Evolutionary conservation across 1,284 basidiomycete genomes (phyloP).

Genomic region (Heterobasidion irregulare): DNA sequence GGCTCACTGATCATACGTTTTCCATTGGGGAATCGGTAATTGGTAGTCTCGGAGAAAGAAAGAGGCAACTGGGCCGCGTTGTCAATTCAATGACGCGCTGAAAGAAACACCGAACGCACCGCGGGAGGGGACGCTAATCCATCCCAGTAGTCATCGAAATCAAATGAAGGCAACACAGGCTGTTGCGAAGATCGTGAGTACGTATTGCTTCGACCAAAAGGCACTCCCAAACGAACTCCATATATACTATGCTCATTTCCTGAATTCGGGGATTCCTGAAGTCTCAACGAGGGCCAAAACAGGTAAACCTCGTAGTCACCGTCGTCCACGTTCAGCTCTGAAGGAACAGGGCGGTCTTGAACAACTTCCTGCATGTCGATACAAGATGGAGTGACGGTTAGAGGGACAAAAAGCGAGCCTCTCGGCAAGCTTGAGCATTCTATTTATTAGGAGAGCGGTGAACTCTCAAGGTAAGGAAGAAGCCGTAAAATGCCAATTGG

Average conservation of each 20-base stretch:
- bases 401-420: neutral
- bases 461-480: neutral
- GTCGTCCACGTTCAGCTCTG: neutral
- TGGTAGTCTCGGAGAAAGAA: neutral
- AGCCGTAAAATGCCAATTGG: neutral
- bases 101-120: neutral
- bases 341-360: neutral
- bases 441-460: neutral
- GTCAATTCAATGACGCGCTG: neutral
- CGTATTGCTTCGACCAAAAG: neutral
- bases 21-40: neutral
- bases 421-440: neutral
- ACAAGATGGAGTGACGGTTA: neutral
- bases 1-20: neutral
- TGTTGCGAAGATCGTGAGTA: neutral
- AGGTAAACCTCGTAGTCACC: constrained; percentile 4
- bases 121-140: neutral
- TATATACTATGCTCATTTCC: neutral
- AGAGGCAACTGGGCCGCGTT: neutral
- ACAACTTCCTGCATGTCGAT: neutral
- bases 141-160: neutral
- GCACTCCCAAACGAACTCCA: neutral
- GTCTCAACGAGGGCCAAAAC: constrained; percentile 1
- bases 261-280: neutral
- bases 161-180: neutral